Evolutionary conservation across 2,329 filamentous ascomycete species (phyloP).

Genomic region (Thielaviopsis musarum): DNA sequence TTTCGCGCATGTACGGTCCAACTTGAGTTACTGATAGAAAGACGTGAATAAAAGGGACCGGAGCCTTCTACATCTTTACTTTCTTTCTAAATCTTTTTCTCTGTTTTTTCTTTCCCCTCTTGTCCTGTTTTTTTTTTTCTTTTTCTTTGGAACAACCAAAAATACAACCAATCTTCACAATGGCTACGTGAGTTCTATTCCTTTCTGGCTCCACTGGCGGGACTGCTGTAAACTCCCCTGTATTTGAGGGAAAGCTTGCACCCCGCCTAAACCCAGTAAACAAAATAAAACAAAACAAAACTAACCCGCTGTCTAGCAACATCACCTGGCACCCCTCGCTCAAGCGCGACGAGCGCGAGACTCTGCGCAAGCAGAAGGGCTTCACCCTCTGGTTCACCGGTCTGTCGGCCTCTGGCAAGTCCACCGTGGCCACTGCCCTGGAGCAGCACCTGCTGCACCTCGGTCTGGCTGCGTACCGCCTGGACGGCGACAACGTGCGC

Average conservation of each 20-base stretch:
- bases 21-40: background rate
- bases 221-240: background rate
- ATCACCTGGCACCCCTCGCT: constrained; percentile 81
- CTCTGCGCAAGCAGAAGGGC: constrained; percentile 65
- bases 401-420: constrained; percentile 90
- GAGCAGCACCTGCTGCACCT: constrained; percentile 92
- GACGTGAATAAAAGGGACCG: background rate
- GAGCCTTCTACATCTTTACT: background rate
- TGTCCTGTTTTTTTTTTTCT: background rate
- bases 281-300: background rate
- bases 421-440: constrained; percentile 86
- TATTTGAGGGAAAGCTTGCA: background rate
- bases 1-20: background rate
- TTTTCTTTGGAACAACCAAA: background rate
- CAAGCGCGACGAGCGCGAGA: constrained; percentile 58
- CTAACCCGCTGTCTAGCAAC: constrained; percentile 38
- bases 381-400: constrained; percentile 97
- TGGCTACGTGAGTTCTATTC: constrained; percentile 9
- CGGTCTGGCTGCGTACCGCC: constrained; percentile 68
- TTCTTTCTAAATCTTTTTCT: background rate
- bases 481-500: constrained; percentile 96
- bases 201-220: background rate
- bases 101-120: background rate
- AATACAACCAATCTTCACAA: background rate
- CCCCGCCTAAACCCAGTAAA: background rate